Evolutionary conservation across 2,329 filamentous ascomycete genomes (phyloP), one percentile per base, ranked within the genome.

Genomic region (Monosporascus sp.): DNA sequence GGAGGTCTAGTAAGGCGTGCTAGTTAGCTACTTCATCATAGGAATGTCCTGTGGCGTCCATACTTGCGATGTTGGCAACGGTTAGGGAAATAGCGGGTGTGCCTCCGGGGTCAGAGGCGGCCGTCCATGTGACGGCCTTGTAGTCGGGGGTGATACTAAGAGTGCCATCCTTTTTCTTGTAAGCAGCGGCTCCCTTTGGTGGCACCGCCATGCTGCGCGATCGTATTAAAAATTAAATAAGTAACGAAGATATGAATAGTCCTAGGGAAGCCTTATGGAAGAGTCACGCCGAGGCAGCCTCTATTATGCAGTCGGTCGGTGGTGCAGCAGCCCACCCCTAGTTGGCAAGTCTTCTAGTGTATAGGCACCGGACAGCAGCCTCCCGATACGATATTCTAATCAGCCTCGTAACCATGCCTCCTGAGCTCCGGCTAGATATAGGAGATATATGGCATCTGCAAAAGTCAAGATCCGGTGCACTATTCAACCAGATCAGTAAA

Each of bases 81-180:
- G 81, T 72, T 53, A 97, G 80, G 1, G 83, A 85, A 55, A 97
- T 74, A 25, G 79, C 75, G 3, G 88, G 80, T 50, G 84, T 77
- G 3, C 84, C 82, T 51, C 77, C 79, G 20, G 76, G 73, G 36
- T 82, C 79, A 46, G 80, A 79, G 51, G 82, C 78, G 9, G 90
- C 88, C 34, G 84, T 89, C 93, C 93, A 99, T 68, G 83, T 86
- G 56, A 97, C 82, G 38, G 80, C 84, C 65, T 82, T 82, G 64
- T 83, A 79, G 70, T 96, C 90, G 52, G 80, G 75, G 17, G 88
- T 84, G 62, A 97, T 78, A 25, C 84, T 82, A 64, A 99, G 75
- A 55, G 83, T 82, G 68, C 94, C 94, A 76, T 97, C 89, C 72
- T 96, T 94, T 78, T 97, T 99, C 75, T 97, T 97, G 80, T 94